A percentile compares a stretch with the other conserved stretches of the same genome.
These are phyloP conservation scores for Plasmodium inui DNA, from an alignment of 169 alveolate genomes.

Conservation along the genomic window DNA sequence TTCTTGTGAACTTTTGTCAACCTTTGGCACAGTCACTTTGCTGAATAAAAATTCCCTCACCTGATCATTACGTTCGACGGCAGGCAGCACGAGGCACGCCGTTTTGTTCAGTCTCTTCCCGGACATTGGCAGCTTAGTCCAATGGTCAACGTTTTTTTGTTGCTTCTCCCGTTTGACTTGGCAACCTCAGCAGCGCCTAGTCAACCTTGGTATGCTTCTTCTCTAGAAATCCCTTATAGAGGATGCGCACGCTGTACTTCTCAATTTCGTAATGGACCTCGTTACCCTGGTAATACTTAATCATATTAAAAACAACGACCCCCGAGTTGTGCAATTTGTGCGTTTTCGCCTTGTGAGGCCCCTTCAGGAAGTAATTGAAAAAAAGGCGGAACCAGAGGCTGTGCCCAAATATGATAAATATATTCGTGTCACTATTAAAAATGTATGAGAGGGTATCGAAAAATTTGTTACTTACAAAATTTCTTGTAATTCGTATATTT, in stretches of 20 bases:
- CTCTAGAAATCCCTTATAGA: slow-evolving; percentile 43
- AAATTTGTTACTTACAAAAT: slow-evolving; percentile 6
- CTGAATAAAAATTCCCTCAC: background rate
- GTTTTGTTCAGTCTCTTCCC: background rate
- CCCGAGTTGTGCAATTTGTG: slow-evolving; percentile 43
- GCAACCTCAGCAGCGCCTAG: background rate
- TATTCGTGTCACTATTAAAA: slow-evolving; percentile 18
- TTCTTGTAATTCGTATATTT: background rate
- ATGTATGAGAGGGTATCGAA: slow-evolving; percentile 45
- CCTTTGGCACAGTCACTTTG: background rate
- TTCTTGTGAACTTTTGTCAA: too few species aligned
- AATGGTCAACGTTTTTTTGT: background rate
- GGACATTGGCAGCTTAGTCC: background rate
- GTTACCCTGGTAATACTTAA: slow-evolving; percentile 1
- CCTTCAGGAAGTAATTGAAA: slow-evolving; percentile 41
- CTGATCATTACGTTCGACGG: background rate
- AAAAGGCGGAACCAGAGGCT: slow-evolving; percentile 51
- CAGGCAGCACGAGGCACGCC: background rate
- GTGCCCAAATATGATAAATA: slow-evolving; percentile 66
- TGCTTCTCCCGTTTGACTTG: background rate
- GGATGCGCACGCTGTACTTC: slow-evolving; percentile 14
- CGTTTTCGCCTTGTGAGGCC: slow-evolving; percentile 49
- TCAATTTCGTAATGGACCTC: slow-evolving; percentile 25
- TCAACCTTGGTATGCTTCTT: background rate
- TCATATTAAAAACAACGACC: slow-evolving; percentile 43